Conservation (phyloP, 768 basidiomycete species). For the Rhodotorula babjevae region DNA sequence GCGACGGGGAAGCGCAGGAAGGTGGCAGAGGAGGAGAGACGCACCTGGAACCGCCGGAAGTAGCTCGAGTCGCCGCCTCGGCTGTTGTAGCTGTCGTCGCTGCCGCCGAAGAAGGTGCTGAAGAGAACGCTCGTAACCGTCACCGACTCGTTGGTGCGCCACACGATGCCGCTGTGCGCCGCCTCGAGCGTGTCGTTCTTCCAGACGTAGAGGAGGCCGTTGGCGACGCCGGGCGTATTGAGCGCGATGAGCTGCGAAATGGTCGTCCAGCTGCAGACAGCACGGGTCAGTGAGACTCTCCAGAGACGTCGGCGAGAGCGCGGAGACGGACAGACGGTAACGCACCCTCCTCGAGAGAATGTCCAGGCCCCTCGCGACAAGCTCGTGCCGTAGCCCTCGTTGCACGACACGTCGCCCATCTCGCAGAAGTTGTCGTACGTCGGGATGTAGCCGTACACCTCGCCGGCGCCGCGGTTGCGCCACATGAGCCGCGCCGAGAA, state of each 20-base stretch:
- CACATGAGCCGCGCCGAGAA: slow-evolving; percentile 33
- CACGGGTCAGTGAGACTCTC: no score
- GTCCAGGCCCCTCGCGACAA: slow-evolving; percentile 45
- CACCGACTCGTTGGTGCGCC: slow-evolving; percentile 9
- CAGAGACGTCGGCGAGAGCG: no score
- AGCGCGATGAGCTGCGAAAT: slow-evolving; percentile 32
- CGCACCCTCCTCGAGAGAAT: slow-evolving; percentile 43
- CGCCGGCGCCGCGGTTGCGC: slow-evolving; percentile 18
- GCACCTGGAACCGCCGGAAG: slow-evolving; percentile 21
- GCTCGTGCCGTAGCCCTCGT: slow-evolving; percentile 47
- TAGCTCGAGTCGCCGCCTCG: background rate
- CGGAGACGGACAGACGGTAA: background rate
- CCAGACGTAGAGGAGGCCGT: slow-evolving; percentile 32
- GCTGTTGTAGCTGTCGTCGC: slow-evolving; percentile 4
- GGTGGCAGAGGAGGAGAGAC: background rate
- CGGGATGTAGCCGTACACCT: slow-evolving; percentile 48
- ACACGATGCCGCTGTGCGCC: slow-evolving; percentile 16
- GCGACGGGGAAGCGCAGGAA: no score
- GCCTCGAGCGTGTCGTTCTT: slow-evolving; percentile 18
- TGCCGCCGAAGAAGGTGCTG: slow-evolving; percentile 35
- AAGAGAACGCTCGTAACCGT: slow-evolving; percentile 25
- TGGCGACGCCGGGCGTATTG: slow-evolving; percentile 25
- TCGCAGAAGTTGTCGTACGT: slow-evolving; percentile 40
- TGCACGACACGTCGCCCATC: slow-evolving; percentile 43
- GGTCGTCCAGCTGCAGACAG: slow-evolving; percentile 25